Base-by-base conservation (phyloP, 345 rosid genomes). In the Carallia pectinifolia region DNA sequence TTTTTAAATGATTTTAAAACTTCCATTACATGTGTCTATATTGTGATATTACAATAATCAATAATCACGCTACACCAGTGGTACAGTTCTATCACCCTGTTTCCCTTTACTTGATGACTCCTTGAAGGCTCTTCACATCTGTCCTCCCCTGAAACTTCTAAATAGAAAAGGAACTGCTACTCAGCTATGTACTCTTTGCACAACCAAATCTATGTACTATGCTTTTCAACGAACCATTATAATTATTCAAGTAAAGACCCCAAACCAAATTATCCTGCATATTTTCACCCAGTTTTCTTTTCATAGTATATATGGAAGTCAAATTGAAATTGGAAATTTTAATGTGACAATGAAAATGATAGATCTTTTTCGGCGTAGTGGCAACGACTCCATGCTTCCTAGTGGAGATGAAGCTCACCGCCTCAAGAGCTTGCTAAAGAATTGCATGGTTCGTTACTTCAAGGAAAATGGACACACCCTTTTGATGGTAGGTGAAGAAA, bases 401-500 rank as follows among this genome's bases (percentile, higher is more conserved):
- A 90, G 92, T 72, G 68, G 30, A 55, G 88, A 87, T 67, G 97
- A 94, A 87, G 87, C 88, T 13, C 60, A 75, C 67, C 85, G 90
- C 67, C 96, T 90, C 29, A 65, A 71, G 59, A 82, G 69, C 12
- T 53, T 79, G n/a, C 71, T 94, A 38, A 78, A 73, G 74, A 85
- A 90, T 72, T 94, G 96, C 75, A 77, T 52, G 37, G 82, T 87
- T 69, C 96, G 89, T 61, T 18, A 50, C 82, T 91, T 94, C 81
- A 87, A 86, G 73, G 97, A 85, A 63, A 87, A 91, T 10, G 96
- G 97, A 2, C 95, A 94, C 72, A 58, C 89, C 68, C 90, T 94
- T 78, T 71, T 91, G 69, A 44, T 90, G 83, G 93, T 93, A 86
- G 33, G 77, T 80, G 47, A 58, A 59, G 64, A 64, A 19, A 38